Base-by-base conservation (phyloP, 148 eudicot species). In the Rhododendron williamsianum region DNA sequence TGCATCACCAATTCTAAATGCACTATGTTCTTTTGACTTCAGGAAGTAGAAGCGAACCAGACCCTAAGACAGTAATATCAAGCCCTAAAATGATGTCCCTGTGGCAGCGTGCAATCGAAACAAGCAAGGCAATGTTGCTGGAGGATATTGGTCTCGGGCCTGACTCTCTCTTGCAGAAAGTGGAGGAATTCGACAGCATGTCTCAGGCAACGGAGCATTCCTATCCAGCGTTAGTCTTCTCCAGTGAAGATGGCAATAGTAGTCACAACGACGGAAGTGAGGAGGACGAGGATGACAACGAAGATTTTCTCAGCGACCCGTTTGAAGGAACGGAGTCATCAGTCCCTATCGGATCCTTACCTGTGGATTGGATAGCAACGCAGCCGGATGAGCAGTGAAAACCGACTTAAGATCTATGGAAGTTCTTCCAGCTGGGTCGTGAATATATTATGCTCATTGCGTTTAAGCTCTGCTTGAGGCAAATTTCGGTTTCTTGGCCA, bases 31-130 rank as follows among this genome's bases (percentile, higher is more conserved):
- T 36, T 86, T 69, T 38, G 19, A 69, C 56, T 58, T 58, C 87
- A 86, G 90, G 84, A 49, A 65, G 76, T 36, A 45, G 73, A 38
- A 74, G 83, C 49, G 83, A 65, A 81, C 72, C 88, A 87, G 87
- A 79, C 49, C 30, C 87, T 18, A 84, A 79, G 71, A 81, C 80
- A 78, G 89, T 76, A 78, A 86, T 38, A 43, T 89, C 92, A 9
- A 95, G 99, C 89, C 96, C 98, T 18, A 95, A 89, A 89, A 97
- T 94, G 98, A 91, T 90, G 95, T 89, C 93, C 76, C 88, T 97
- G 78, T 97, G 99, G 99, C 89, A 88, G 77, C 91, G 90, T 52
- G 99, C 99, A 23, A 84, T 97, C 9, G 96, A 94, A 58, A 91
- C 95, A n/a, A 96, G 91, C 81, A 94, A 92, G 92, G 99, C 99